Percentiles rank a stretch among this genome's conserved stretches.
Conservation (phyloP, 768 basidiomycete genomes). For the Naganishia vaughanmartiniae region DNA sequence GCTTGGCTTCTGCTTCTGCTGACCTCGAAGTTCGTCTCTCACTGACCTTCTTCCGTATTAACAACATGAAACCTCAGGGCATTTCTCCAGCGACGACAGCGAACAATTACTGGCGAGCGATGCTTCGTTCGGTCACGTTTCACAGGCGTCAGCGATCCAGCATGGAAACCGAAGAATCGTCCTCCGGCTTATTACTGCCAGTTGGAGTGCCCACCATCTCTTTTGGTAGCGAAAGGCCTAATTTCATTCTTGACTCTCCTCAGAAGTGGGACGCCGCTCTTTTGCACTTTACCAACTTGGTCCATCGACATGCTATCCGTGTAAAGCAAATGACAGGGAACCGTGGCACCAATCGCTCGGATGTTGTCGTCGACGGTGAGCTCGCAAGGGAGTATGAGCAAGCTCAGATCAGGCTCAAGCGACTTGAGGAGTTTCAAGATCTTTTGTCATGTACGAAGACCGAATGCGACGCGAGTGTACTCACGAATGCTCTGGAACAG, state of each 20-base stretch:
- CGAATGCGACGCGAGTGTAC: too few species aligned
- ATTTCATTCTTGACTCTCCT: not conserved
- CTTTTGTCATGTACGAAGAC: too few species aligned
- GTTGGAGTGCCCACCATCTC: not conserved
- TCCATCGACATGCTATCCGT: not conserved
- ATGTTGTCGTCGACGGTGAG: not conserved
- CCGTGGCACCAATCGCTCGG: not conserved
- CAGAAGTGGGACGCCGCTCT: not conserved
- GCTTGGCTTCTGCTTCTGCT: too few species aligned
- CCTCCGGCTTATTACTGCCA: not conserved
- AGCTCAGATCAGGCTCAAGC: not conserved
- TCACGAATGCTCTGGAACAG: too few species aligned
- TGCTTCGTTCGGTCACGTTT: too few species aligned
- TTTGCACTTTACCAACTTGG: not conserved
- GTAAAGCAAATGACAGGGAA: not conserved
- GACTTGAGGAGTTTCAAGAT: not conserved
- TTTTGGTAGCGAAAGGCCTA: not conserved
- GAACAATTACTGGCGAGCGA: too few species aligned
- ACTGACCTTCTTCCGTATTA: too few species aligned
- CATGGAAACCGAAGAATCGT: too few species aligned
- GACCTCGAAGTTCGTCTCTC: too few species aligned
- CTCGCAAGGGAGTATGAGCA: not conserved
- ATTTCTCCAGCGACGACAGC: too few species aligned
- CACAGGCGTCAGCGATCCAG: too few species aligned
- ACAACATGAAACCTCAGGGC: too few species aligned